phyloP scores from a whole-genome alignment of 495 filamentous ascomycete genomes.

The Xylaria venustula region DNA sequence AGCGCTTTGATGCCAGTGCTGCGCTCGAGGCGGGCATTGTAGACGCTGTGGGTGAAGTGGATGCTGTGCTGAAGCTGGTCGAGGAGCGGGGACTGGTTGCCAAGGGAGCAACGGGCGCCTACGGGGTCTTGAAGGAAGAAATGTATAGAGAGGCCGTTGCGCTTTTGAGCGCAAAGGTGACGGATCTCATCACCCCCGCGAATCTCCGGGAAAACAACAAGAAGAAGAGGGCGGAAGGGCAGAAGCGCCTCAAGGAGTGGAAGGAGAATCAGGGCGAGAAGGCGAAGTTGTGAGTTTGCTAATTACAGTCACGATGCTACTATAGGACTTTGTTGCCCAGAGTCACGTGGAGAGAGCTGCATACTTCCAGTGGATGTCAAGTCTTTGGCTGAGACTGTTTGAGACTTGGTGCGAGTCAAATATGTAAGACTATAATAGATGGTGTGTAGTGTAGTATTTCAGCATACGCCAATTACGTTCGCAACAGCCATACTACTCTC shows the following conservation, averaged over 20 bases:
- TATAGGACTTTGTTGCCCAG: background rate
- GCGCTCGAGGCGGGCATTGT: constrained; percentile 64
- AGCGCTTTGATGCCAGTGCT: constrained; percentile 58
- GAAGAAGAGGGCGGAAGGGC: constrained; percentile 42
- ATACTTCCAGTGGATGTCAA: too few relatives aligned
- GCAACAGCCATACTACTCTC: background rate
- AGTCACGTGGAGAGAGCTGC: background rate
- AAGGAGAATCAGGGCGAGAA: constrained; percentile 22
- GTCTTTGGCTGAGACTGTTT: too few relatives aligned
- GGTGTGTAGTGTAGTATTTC: too few relatives aligned
- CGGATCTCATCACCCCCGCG: background rate
- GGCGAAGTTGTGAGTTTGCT: constrained; percentile 44
- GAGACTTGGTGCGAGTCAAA: background rate
- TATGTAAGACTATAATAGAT: too few relatives aligned
- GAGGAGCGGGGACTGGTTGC: constrained; percentile 52
- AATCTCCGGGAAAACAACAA: constrained; percentile 36
- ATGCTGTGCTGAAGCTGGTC: constrained; percentile 58
- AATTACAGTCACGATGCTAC: background rate
- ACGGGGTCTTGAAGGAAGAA: constrained; percentile 66
- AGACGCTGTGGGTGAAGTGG: constrained; percentile 63
- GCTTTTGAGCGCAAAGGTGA: constrained; percentile 46
- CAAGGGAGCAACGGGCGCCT: constrained; percentile 62
- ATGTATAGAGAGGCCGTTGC: constrained; percentile 66
- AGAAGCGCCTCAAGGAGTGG: constrained; percentile 44
- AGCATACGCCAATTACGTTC: background rate